Evolutionary conservation across 2,329 filamentous ascomycete species (phyloP).

Genomic region (Tolypocladium ovalisporum): DNA sequence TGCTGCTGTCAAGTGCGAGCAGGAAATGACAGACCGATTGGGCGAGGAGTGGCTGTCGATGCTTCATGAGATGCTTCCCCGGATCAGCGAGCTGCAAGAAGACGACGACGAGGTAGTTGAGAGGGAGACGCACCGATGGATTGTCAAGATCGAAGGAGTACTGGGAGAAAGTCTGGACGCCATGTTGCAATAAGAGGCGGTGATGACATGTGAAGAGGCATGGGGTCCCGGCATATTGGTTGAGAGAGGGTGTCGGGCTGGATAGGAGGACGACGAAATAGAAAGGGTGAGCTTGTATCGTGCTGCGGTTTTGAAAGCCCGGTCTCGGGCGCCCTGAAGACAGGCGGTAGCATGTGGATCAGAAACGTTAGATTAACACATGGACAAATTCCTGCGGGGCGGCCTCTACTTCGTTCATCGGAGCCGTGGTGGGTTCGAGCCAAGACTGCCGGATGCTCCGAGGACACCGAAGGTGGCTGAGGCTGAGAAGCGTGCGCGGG

Average conservation of each 20-base stretch:
- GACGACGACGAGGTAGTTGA: constrained; percentile 94
- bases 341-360: background rate
- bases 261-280: background rate
- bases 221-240: background rate
- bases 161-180: constrained; percentile 83
- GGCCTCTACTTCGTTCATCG: background rate
- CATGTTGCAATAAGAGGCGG: constrained; percentile 63
- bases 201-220: background rate
- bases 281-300: background rate
- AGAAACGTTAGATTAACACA: background rate
- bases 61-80: constrained; percentile 90
- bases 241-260: background rate
- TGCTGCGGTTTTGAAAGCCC: background rate
- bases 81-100: constrained; percentile 90
- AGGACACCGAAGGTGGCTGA: background rate
- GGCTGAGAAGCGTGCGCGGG: background rate
- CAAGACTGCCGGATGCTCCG: background rate
- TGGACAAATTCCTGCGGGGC: background rate
- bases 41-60: constrained; percentile 91
- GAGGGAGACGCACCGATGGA: constrained; percentile 80
- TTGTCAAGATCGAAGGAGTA: constrained; percentile 77
- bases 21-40: constrained; percentile 64
- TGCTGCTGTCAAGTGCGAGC: constrained; percentile 72
- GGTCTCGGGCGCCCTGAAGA: background rate
- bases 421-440: background rate